Base-by-base conservation (phyloP, 2,329 filamentous ascomycete genomes). In the Xylaria sp. region DNA sequence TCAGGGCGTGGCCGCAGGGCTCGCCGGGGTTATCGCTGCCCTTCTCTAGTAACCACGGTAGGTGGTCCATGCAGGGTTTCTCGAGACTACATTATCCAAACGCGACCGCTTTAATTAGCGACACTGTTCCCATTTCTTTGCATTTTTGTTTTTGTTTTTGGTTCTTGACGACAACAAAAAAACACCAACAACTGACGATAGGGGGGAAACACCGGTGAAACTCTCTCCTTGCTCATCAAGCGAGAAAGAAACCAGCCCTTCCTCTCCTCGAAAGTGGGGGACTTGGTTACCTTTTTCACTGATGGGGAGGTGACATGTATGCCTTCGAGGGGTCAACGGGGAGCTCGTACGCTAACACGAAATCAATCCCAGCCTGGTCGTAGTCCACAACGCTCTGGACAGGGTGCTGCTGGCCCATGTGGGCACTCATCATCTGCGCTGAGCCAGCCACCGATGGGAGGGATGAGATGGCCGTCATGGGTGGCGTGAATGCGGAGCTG, bases 21-120 rank as follows among this genome's bases (percentile, higher is more conserved):
- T 91, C 88, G 73, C 87, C 87, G 71, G 91, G 91, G 62, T 87
- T 83, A 64, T 89, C 84, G 74, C 78, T 82, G 63, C 84, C 81
- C 74, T 85, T 82, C 75, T 89, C 90, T 73, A 94, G 84, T 69
- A 97, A 85, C 81, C 91, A 93, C 74, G 93, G 92, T 82, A 95
- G 87, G 81, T 97, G 94, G 75, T 94, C 90, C 88, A 97, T 97
- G 85, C 96, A 98, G 61, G 94, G 93, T 79, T 91, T 92, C 84
- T 98, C 94, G 80, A 97, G 92, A 78, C 87, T 92, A 91, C 86
- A 87, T 74, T 58, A 42, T 63, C 75, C 74, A 76, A 76, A 78
- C 72, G 75, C 79, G 78, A 76, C 74, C 78, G 78, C 76, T 78
- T 79, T 79, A 77, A 83, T 85, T 82, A 88, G 80, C 71, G 79